Percentiles rank a stretch among this genome's conserved stretches.
These are phyloP conservation scores for Cryptosporidium canis DNA, from an alignment of 169 alveolate species.

Conservation along the genomic window DNA sequence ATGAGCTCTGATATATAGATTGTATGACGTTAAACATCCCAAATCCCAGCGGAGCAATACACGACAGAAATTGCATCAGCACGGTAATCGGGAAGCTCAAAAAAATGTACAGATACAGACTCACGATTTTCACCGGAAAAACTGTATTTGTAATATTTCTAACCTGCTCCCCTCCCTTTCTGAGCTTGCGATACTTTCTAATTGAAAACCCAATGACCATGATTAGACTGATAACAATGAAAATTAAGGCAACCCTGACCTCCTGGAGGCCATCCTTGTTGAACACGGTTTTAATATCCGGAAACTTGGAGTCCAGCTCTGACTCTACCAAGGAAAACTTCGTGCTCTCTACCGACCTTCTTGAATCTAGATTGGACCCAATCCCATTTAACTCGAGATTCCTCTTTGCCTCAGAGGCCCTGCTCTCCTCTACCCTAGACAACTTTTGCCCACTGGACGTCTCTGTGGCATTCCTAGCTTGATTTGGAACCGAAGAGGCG, in stretches of 20 bases:
- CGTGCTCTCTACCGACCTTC: constrained; percentile 31
- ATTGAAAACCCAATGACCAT: constrained; percentile 68
- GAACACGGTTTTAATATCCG: constrained; percentile 8
- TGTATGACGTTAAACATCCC: constrained; percentile 59
- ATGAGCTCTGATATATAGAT: constrained; percentile 29
- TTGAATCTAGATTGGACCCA: background rate
- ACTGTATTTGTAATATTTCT: constrained; percentile 66
- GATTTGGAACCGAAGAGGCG: background rate
- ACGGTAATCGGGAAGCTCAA: constrained; percentile 51
- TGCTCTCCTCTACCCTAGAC: background rate
- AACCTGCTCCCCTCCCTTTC: constrained; percentile 63
- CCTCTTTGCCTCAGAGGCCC: background rate
- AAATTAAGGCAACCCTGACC: constrained; percentile 41
- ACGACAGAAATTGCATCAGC: constrained; percentile 40
- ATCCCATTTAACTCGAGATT: background rate
- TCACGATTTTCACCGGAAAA: constrained; percentile 57
- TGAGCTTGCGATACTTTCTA: constrained; percentile 69
- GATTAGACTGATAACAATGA: constrained; percentile 24
- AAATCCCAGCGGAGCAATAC: constrained; percentile 59
- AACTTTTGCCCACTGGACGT: background rate
- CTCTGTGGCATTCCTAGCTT: background rate
- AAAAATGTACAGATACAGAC: constrained; percentile 56
- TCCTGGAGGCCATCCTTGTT: constrained; percentile 26
- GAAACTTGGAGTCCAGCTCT: constrained; percentile 50
- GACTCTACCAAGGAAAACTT: constrained; percentile 45